phyloP scores from a whole-genome alignment of 2,329 filamentous ascomycete species.

The Chaetothyriales sp. region DNA sequence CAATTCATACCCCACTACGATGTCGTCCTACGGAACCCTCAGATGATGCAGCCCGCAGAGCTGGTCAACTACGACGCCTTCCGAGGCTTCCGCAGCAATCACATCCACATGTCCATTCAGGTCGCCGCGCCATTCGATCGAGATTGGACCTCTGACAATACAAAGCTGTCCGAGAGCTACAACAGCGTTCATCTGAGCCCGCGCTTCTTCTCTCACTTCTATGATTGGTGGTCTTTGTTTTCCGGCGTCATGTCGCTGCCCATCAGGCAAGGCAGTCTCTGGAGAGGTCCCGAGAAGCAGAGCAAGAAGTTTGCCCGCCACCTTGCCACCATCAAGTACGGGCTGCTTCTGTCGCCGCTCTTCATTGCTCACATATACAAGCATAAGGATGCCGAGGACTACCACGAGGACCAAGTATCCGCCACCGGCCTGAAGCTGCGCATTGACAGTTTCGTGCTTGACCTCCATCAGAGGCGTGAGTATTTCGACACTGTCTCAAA shows the following conservation, averaged over 20 bases:
- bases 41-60: constrained; percentile 46
- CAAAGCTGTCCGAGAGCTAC: constrained; percentile 73
- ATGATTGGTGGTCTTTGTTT: constrained; percentile 94
- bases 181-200: constrained; percentile 92
- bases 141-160: constrained; percentile 67
- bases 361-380: constrained; percentile 98
- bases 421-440: constrained; percentile 94
- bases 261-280: constrained; percentile 79
- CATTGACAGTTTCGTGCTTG: constrained; percentile 92
- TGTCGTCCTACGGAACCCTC: constrained; percentile 69
- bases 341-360: constrained; percentile 74
- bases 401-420: constrained; percentile 62
- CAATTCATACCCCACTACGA: constrained; percentile 88
- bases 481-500: constrained; percentile 74
- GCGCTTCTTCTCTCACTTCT: constrained; percentile 96
- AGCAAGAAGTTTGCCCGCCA: constrained; percentile 98
- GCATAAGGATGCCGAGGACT: constrained; percentile 88
- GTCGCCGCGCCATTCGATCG: constrained; percentile 75
- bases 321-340: constrained; percentile 97
- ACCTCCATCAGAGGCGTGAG: constrained; percentile 85
- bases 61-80: constrained; percentile 72
- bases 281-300: constrained; percentile 85
- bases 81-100: constrained; percentile 85
- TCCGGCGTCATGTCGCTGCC: constrained; percentile 88
- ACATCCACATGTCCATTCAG: constrained; percentile 90